Evolutionary conservation across 306 rosid species (phyloP).

Genomic region (Pterocarpus macrocarpus): DNA sequence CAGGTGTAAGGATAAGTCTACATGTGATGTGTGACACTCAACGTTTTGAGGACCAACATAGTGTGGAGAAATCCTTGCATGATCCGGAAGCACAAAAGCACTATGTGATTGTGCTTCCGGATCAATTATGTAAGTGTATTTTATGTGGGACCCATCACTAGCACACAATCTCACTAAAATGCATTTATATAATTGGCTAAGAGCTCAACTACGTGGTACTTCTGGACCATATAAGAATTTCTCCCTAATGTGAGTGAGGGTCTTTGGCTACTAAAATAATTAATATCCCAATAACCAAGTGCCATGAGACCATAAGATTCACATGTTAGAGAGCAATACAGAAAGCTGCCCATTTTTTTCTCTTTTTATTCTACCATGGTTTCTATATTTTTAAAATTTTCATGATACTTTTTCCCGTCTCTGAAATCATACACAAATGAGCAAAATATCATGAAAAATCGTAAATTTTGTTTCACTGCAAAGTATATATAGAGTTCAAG

Average conservation of each 20-base stretch:
- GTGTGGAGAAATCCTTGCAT: no score
- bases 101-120: no score
- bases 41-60: neutral
- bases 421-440: neutral
- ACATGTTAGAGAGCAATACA: neutral
- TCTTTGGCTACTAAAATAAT: no score
- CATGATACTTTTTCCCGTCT: neutral
- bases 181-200: no score
- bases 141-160: neutral
- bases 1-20: conserved; percentile 73
- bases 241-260: no score
- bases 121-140: no score
- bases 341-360: neutral
- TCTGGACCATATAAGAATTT: no score
- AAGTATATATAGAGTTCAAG: neutral
- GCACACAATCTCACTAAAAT: no score
- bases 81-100: no score
- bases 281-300: neutral
- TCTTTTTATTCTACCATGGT: neutral
- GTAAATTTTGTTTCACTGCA: neutral
- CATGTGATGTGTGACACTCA: conserved; percentile 45
- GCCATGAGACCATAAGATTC: neutral
- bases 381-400: neutral
- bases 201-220: no score
- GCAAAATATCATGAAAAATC: neutral